Base-by-base conservation (phyloP, 31 red algal genomes). In the Endocladia muricata region DNA sequence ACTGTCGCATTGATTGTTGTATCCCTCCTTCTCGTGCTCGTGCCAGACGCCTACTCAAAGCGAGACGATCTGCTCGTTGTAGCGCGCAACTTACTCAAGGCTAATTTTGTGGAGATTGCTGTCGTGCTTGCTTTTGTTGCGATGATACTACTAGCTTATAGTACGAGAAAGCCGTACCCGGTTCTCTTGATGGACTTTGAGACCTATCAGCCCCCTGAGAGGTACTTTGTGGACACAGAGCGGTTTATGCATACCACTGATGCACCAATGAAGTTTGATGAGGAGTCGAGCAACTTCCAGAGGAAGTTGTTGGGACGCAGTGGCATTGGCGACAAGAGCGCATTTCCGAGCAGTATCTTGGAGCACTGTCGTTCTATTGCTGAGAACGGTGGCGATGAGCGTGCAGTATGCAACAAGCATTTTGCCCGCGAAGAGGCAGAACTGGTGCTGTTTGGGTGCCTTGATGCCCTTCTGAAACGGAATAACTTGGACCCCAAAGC, bases 391-490 rank as follows among this genome's bases (percentile, higher is more conserved):
- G 92, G 94, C 13, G 77, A 92, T 42, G 89, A 81, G 19, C 69
- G 73, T 37, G 81, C 73, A 0, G 94, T 92, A 2, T 84, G 90
- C 35, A 97, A 93, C 64, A 94, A 94, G 91, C 73, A 93, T 58
- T 88, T 83, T 61, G 95, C 95, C 6, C 68, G 95, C 5, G 69
- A 91, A 32, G 95, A 98, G 70, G 95, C 90, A n/a, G 95, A 98
- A 73, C 75, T 91, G 55, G 95, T 98, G 4, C 63, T 98, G 33
- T 98, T 98, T 66, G 81, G 85, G 2, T 68, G 66, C 26, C 59
- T 98, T 22, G 86, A 88, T 37, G 75, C 83, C 37, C 73, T 98
- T 28, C 84, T 98, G 49, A 31, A 77, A 2, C 75, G 82, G 32
- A 86, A 86, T 40, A 77, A 86, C 4, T 22, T 96, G 23, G 75